phyloP scores from a whole-genome alignment of 1,284 basidiomycete species.

The Austropuccinia psidii region DNA sequence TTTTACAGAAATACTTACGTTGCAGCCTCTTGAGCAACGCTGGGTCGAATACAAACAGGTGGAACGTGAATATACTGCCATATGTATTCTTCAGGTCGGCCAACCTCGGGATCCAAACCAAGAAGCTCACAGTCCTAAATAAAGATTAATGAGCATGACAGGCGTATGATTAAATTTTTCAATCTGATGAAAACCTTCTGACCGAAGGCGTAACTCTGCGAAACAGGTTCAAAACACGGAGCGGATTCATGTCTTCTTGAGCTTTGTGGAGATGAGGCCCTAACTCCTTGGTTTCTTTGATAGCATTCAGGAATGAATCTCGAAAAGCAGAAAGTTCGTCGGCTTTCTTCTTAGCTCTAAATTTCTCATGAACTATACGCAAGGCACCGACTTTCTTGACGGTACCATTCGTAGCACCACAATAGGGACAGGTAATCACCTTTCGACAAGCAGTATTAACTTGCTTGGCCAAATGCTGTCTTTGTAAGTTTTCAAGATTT shows the following conservation, averaged over 20 bases:
- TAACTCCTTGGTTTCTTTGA: slow-evolving; percentile 80
- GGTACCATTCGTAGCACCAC: slow-evolving; percentile 82
- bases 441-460: slow-evolving; percentile 85
- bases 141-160: not conserved
- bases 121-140: slow-evolving; percentile 84
- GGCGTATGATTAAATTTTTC: not conserved
- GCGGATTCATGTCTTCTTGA: slow-evolving; percentile 86
- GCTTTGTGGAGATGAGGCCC: slow-evolving; percentile 79
- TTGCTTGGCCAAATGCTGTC: slow-evolving; percentile 75
- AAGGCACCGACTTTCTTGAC: slow-evolving; percentile 94
- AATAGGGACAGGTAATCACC: slow-evolving; percentile 84
- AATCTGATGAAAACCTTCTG: not conserved
- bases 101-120: slow-evolving; percentile 77
- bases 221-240: slow-evolving; percentile 90
- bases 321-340: slow-evolving; percentile 76
- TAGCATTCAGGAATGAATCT: slow-evolving; percentile 69
- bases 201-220: slow-evolving; percentile 72
- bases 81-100: slow-evolving; percentile 92
- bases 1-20: slow-evolving; percentile 42
- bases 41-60: slow-evolving; percentile 93
- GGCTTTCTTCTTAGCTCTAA: slow-evolving; percentile 84
- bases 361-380: slow-evolving; percentile 97
- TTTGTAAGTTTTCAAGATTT: slow-evolving; percentile 86
- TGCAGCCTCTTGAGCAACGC: slow-evolving; percentile 91
- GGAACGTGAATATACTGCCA: slow-evolving; percentile 99